Conservation (phyloP, 208 protist genomes). For the Leishmania aethiopica region DNA sequence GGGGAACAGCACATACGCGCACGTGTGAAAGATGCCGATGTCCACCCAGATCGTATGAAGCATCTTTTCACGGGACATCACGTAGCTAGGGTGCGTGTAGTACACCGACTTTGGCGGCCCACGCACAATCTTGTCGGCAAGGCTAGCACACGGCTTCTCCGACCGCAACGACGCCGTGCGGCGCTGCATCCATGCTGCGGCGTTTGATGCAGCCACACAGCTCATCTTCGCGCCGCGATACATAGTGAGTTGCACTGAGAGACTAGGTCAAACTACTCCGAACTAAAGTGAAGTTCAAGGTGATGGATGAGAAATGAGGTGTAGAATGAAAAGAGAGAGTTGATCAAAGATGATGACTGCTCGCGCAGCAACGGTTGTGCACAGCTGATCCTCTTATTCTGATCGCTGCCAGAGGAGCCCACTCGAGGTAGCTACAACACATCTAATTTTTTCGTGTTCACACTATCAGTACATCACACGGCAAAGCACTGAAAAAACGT, state of each 20-base stretch:
- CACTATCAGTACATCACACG: background rate
- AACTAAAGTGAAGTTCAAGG: background rate
- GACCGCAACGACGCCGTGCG: slow-evolving; percentile 66
- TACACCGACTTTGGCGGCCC: slow-evolving; percentile 52
- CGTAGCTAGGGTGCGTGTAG: slow-evolving; percentile 89
- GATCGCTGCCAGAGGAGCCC: background rate
- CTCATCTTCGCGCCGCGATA: slow-evolving; percentile 34
- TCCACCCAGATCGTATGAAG: slow-evolving; percentile 91
- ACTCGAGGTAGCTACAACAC: background rate
- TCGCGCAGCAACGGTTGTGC: background rate
- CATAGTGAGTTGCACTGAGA: slow-evolving; percentile 18
- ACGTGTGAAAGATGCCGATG: slow-evolving; percentile 73
- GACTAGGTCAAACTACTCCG: background rate
- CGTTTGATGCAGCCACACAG: slow-evolving; percentile 11
- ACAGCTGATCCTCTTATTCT: background rate
- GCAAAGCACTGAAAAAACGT: background rate
- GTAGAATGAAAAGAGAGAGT: slow-evolving; percentile 9
- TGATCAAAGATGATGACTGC: background rate
- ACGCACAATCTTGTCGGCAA: slow-evolving; percentile 89
- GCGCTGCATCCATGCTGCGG: slow-evolving; percentile 35
- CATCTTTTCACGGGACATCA: slow-evolving; percentile 91
- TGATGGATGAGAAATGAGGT: background rate
- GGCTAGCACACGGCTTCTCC: slow-evolving; percentile 84
- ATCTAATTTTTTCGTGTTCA: background rate
- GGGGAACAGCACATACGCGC: slow-evolving; percentile 66